Conservation (phyloP, 495 filamentous ascomycete genomes). For the Trichoderma reesei region DNA sequence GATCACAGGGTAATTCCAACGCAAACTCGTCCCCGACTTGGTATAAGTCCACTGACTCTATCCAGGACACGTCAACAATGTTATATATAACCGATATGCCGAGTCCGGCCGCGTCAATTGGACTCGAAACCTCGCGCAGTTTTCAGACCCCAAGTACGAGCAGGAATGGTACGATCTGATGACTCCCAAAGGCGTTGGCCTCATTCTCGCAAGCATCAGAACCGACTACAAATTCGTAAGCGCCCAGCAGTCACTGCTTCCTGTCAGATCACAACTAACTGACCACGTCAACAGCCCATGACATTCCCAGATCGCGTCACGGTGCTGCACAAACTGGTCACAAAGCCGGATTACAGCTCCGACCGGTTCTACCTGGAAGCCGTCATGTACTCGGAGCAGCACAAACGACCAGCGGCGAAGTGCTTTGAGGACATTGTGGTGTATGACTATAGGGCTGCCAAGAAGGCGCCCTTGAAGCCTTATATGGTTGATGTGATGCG, state of each 20-base stretch:
- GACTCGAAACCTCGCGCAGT: slow-evolving; percentile 62
- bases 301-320: slow-evolving; percentile 78
- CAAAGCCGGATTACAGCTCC: slow-evolving; percentile 20
- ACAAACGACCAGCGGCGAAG: slow-evolving; percentile 66
- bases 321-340: slow-evolving; percentile 73
- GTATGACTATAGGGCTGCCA: slow-evolving; percentile 62
- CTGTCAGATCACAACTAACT: neutral
- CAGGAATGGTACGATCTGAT: slow-evolving; percentile 62
- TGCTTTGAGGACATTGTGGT: slow-evolving; percentile 75
- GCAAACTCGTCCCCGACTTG: slow-evolving; percentile 11
- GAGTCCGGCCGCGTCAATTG: slow-evolving; percentile 80
- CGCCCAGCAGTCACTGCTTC: slow-evolving; percentile 8
- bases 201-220: slow-evolving; percentile 75
- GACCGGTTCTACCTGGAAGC: slow-evolving; percentile 42
- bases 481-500: slow-evolving; percentile 9
- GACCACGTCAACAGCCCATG: slow-evolving; percentile 58
- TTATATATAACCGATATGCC: slow-evolving; percentile 73
- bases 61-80: slow-evolving; percentile 73
- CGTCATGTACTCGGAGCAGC: slow-evolving; percentile 66
- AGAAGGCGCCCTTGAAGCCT: neutral
- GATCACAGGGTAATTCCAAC: neutral
- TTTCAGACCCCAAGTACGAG: slow-evolving; percentile 56
- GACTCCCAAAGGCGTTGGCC: slow-evolving; percentile 53
- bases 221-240: slow-evolving; percentile 87
- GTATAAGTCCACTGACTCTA: neutral